Evolutionary conservation across 108 stramenopile species (phyloP).

Genomic region (Skeletonema tropicum): DNA sequence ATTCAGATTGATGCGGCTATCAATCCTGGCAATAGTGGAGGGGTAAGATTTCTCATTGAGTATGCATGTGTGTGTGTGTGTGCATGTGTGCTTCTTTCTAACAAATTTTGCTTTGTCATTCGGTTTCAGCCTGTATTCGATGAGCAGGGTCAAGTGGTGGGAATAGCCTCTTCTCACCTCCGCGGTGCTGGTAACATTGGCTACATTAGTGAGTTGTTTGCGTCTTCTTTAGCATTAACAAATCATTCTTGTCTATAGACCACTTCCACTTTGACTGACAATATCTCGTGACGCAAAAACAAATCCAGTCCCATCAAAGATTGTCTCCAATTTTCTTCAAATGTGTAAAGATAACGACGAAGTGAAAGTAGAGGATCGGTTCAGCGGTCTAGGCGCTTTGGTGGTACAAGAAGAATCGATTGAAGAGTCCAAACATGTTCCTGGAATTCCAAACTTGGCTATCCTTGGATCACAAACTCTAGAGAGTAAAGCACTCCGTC

Average conservation of each 20-base stretch:
- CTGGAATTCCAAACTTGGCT: constrained; percentile 41
- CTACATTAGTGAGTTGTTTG: constrained; percentile 43
- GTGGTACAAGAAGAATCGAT: constrained; percentile 13
- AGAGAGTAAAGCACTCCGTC: constrained; percentile 46
- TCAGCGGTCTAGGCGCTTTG: constrained; percentile 31
- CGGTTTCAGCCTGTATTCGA: constrained; percentile 60
- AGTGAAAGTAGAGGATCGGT: constrained; percentile 24
- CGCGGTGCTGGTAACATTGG: constrained; percentile 61
- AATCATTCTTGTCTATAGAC: no score
- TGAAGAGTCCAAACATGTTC: constrained; percentile 32
- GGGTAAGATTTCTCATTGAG: constrained; percentile 10
- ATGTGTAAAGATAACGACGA: constrained; percentile 45
- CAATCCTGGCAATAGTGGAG: constrained; percentile 70
- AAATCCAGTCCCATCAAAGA: constrained; percentile 43
- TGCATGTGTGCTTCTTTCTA: background rate
- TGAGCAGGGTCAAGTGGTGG: constrained; percentile 63
- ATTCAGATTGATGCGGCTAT: constrained; percentile 81
- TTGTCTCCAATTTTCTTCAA: constrained; percentile 52
- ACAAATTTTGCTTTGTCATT: no score
- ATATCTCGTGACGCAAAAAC: no score
- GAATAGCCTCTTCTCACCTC: constrained; percentile 62
- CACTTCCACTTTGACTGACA: no score
- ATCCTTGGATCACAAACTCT: constrained; percentile 42
- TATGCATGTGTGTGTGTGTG: background rate
- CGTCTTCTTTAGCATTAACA: no score